Base-by-base conservation (phyloP, 192 early-diverging fungal genomes). In the Diversispora epigaea region DNA sequence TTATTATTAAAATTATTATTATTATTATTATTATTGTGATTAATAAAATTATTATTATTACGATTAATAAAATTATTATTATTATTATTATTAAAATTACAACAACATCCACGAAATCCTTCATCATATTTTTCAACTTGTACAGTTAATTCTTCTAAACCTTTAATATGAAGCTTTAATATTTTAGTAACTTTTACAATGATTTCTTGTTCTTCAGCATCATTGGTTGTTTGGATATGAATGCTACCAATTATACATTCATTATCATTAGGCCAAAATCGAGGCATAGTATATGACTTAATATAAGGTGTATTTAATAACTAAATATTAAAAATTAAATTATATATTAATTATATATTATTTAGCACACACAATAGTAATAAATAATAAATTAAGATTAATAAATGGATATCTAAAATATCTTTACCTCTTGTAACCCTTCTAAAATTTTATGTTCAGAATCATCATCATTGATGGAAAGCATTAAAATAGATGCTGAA, bases 261-360 rank as follows among this genome's bases (percentile, higher is more conserved):
- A 12, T 84, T 73, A 6, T 86, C 84, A 73, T 85, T 86, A 47
- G 87, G 87, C 87, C 87, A 88, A 71, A 88, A 88, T n/a, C 85
- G 77, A 7, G 83, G 80, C 60, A 79, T 71, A 6, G 80, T 77
- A 43, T 85, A 78, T 14, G 80, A 79, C 6, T 46, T 40, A 6
- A 88, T 82, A 7, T 84, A 84, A 21, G 76, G 68, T n/a, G 86
- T 46, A 41, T 66, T 46, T 39, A 71, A 54, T 7, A 69, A 4
- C 67, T 22, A 60, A 17, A 40, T 1, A 14, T 49, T 39, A 15
- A 17, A 41, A 3, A 60, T 44, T 41, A 49, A 9, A n/a, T 19
- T 12, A 4, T 57, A 57, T 54, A 55, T 50, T 22, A 54, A 40
- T 44, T 17, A 41, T 41, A 8, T 15, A 40, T 32, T 54, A 54